Base-by-base conservation (phyloP, 148 eudicot genomes). In the Chenopodium quinoa region DNA sequence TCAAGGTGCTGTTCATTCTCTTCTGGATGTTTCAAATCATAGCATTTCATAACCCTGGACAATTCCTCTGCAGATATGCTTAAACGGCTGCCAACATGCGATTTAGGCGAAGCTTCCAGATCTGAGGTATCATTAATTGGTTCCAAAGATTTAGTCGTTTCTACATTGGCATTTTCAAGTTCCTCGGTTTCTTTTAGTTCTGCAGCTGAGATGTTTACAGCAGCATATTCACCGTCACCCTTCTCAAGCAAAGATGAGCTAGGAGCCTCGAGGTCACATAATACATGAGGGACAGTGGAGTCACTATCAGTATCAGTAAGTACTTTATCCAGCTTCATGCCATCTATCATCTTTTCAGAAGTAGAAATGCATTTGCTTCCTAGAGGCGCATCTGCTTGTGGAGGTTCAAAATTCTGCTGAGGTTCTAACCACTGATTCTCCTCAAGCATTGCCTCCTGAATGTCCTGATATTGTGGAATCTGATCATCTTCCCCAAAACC, bases 31-130 rank as follows among this genome's bases (percentile, higher is more conserved):
- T 78, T 80, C 82, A 88, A 70, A 25, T 88, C 87, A 83, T 89
- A 90, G 79, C 87, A 87, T 60, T 88, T 86, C 54, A 90, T 23
- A 83, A 83, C 91, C 80, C 64, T 83, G 32, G 47, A 44, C 58
- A 90, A 80, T 76, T 91, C 92, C 74, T 83, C 88, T 52, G 84
- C 27, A 5, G 89, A 86, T 62, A 89, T 84, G 73, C 83, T 79
- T 27, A 71, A 11, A 22, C 78, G n/a, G 52, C 62, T 65, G 69
- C 78, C 62, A 79, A 84, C 71, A 65, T 67, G 34, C 14, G 77
- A 79, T n/a, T 75, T 76, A 25, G 52, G 70, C 66, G 76, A 69
- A 73, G 48, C 71, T 67, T 83, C 81, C 12, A 52, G 48, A 77
- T 77, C 86, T 60, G 75, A 54, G 31, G 32, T 75, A 74, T 37